These are phyloP conservation scores for Musa schizocarpa DNA, from an alignment of 176 grass and related monocot genomes.

Conservation along the genomic window DNA sequence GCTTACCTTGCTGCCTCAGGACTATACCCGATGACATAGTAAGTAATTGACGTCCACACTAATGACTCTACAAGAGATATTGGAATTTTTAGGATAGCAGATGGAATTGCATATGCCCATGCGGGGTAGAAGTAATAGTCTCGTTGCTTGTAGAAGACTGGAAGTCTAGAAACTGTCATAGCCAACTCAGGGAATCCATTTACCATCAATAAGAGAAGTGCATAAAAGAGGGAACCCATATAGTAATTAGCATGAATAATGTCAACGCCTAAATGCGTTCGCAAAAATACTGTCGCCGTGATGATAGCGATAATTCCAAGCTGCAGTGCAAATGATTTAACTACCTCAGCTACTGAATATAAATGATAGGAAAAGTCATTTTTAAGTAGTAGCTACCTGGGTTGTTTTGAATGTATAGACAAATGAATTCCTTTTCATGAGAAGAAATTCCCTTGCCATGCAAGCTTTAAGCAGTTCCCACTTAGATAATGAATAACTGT, in stretches of 20 bases:
- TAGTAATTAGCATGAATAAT: conserved; percentile 51
- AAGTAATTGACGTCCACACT: conserved; percentile 68
- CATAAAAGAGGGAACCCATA: conserved; percentile 70
- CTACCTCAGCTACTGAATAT: conserved; percentile 26
- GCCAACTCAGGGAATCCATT: conserved; percentile 71
- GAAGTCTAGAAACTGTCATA: conserved; percentile 52
- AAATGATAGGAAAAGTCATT: neutral
- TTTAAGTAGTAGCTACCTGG: conserved; percentile 4
- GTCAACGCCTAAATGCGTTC: conserved; percentile 43
- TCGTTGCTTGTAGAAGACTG: conserved; percentile 77
- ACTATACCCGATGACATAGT: conserved; percentile 78
- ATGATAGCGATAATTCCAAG: conserved; percentile 45
- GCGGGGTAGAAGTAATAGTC: conserved; percentile 71
- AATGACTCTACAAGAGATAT: conserved; percentile 58
- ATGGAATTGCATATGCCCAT: conserved; percentile 79
- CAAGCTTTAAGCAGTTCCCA: conserved; percentile 77
- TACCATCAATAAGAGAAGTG: conserved; percentile 48
- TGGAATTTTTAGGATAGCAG: conserved; percentile 58
- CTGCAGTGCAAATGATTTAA: conserved; percentile 26
- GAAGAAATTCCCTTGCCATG: conserved; percentile 61
- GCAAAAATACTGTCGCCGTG: conserved; percentile 60
- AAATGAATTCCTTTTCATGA: conserved; percentile 71
- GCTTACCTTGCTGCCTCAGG: conserved; percentile 16
- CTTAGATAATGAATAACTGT: conserved; percentile 58
- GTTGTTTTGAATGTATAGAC: conserved; percentile 48